Percentiles rank a stretch among this genome's conserved stretches.
Conservation (phyloP, 2,329 filamentous ascomycete genomes). For the Diaporthe aspalathi region DNA sequence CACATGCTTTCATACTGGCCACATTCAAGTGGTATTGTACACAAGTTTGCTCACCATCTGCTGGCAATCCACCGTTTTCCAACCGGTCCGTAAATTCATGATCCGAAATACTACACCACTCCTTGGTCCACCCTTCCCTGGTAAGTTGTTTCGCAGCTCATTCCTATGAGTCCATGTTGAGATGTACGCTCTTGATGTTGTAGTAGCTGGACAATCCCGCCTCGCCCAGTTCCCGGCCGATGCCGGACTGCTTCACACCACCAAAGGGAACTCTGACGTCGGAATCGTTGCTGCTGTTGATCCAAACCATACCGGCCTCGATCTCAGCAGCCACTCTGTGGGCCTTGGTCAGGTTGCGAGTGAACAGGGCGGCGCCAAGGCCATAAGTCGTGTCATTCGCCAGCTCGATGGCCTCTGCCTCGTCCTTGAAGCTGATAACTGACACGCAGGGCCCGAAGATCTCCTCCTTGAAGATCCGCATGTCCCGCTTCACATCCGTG, state of each 20-base stretch:
- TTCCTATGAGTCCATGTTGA: slow-evolving; percentile 48
- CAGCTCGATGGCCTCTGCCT: slow-evolving; percentile 52
- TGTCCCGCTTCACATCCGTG: slow-evolving; percentile 49
- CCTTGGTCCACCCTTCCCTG: background rate
- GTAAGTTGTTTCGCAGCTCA: background rate
- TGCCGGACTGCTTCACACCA: slow-evolving; percentile 53
- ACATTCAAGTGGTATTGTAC: slow-evolving; percentile 1
- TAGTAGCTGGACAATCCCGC: slow-evolving; percentile 51
- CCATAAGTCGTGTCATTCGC: slow-evolving; percentile 65
- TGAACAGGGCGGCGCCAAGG: slow-evolving; percentile 68
- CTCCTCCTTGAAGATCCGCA: slow-evolving; percentile 52
- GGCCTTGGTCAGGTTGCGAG: slow-evolving; percentile 61
- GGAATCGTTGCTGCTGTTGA: slow-evolving; percentile 56
- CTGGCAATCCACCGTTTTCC: background rate
- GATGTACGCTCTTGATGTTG: slow-evolving; percentile 51
- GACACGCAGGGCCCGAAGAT: slow-evolving; percentile 52
- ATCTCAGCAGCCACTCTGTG: slow-evolving; percentile 63
- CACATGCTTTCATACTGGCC: background rate
- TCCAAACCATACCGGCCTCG: slow-evolving; percentile 66
- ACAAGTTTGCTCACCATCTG: slow-evolving; percentile 9
- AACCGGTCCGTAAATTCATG: slow-evolving; percentile 2
- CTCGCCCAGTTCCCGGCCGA: slow-evolving; percentile 52
- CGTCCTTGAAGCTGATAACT: slow-evolving; percentile 49
- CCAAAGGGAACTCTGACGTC: slow-evolving; percentile 66
- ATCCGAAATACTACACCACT: background rate